These are phyloP conservation scores for Thraustochytrium sp. DNA, from an alignment of 352 stramenopile genomes.

Conservation along the genomic window DNA sequence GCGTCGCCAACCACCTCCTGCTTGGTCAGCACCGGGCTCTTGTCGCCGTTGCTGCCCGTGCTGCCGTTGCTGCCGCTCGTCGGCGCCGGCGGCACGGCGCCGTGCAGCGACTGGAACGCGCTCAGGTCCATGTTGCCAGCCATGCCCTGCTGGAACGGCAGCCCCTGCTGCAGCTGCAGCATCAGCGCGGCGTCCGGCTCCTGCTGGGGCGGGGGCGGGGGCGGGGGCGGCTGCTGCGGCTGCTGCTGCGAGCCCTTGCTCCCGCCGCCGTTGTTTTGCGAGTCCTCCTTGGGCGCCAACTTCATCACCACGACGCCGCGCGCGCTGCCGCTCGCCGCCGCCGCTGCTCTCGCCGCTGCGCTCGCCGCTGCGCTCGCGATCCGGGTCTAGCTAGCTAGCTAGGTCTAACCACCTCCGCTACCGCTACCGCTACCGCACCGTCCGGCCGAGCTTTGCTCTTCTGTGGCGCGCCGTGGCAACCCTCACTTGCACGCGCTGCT, in stretches of 20 bases:
- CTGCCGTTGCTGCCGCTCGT: neutral
- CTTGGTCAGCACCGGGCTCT: neutral
- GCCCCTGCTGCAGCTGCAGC: conserved; percentile 6
- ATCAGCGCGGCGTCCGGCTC: conserved; percentile 11
- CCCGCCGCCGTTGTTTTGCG: neutral
- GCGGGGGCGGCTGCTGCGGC: neutral
- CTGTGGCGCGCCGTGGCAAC: no score
- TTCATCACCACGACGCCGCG: no score
- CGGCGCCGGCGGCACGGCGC: neutral
- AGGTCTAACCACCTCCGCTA: no score
- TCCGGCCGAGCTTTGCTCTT: no score
- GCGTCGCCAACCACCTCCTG: neutral
- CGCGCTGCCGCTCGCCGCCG: no score
- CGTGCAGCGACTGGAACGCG: neutral
- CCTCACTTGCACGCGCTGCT: no score
- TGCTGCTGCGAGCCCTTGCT: neutral
- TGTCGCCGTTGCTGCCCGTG: neutral
- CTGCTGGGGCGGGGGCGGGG: neutral
- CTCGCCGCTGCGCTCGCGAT: no score
- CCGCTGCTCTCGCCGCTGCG: no score
- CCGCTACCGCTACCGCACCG: no score
- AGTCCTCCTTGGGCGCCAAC: no score
- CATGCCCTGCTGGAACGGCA: neutral
- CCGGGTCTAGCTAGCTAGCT: no score
- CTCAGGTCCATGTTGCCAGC: no score